phyloP scores from a whole-genome alignment of 2,329 filamentous ascomycete species.

The Neofusicoccum laricinum region DNA sequence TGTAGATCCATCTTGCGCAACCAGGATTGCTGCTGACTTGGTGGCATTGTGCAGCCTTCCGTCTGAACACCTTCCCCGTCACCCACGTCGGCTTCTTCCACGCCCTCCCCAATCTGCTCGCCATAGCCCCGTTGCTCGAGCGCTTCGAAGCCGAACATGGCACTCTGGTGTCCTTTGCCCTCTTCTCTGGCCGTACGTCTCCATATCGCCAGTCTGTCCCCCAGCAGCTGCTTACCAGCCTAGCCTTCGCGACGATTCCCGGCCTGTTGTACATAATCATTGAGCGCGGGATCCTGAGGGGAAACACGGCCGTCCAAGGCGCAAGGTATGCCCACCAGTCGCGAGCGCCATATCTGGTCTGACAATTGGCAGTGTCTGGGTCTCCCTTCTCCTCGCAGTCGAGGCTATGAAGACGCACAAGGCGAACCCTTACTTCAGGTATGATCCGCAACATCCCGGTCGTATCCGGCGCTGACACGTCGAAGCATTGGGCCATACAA shows the following conservation, averaged over 20 bases:
- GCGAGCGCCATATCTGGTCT: background rate
- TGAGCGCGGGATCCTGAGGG: conserved; percentile 68
- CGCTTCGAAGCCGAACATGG: conserved; percentile 92
- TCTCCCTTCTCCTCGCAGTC: conserved; percentile 80
- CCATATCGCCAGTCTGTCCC: background rate
- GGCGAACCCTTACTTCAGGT: conserved; percentile 73
- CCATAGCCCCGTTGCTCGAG: conserved; percentile 83
- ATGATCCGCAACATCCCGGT: conserved; percentile 35
- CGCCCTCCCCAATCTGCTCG: conserved; percentile 72
- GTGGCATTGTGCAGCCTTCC: conserved; percentile 64
- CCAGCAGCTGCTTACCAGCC: conserved; percentile 21
- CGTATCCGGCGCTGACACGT: conserved; percentile 18
- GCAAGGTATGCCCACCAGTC: conserved; percentile 62
- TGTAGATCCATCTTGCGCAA: background rate
- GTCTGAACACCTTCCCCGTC: conserved; percentile 87
- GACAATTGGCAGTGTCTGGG: conserved; percentile 68
- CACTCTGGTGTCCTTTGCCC: conserved; percentile 78
- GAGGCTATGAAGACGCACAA: conserved; percentile 85
- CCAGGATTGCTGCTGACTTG: conserved; percentile 1
- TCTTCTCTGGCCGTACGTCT: conserved; percentile 86
- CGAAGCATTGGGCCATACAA: conserved; percentile 57
- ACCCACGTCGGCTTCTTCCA: conserved; percentile 82
- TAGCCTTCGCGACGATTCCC: conserved; percentile 59
- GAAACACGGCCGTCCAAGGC: conserved; percentile 74
- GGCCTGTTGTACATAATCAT: conserved; percentile 76